These are phyloP conservation scores for Venustampulla echinocandica DNA, from an alignment of 495 filamentous ascomycete genomes.

Conservation along the genomic window DNA sequence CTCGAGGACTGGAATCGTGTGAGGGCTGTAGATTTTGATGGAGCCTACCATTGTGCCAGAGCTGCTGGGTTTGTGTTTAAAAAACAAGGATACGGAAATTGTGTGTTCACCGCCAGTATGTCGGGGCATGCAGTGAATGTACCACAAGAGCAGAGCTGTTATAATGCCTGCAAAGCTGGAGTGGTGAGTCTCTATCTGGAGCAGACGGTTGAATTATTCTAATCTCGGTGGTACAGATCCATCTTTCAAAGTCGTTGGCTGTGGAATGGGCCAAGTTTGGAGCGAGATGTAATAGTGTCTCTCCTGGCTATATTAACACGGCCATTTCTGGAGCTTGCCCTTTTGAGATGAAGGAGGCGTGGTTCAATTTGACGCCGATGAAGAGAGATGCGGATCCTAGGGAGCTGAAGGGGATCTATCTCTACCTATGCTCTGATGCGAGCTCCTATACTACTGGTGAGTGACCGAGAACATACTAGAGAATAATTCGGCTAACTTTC, in stretches of 20 bases:
- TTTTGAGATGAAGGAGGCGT: slow-evolving; percentile 57
- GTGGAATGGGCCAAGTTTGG: slow-evolving; percentile 67
- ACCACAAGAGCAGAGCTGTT: slow-evolving; percentile 65
- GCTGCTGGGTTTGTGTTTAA: slow-evolving; percentile 54
- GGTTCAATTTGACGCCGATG: slow-evolving; percentile 67
- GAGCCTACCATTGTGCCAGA: slow-evolving; percentile 58
- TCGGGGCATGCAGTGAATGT: slow-evolving; percentile 59
- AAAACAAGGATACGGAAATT: slow-evolving; percentile 45
- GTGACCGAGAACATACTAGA: too few relatives aligned
- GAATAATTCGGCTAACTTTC: too few relatives aligned
- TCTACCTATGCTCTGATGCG: slow-evolving; percentile 66
- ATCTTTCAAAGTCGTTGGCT: slow-evolving; percentile 44
- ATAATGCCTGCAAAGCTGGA: slow-evolving; percentile 65
- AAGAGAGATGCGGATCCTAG: slow-evolving; percentile 61
- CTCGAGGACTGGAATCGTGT: slow-evolving; percentile 58
- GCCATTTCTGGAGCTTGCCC: slow-evolving; percentile 65
- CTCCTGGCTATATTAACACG: slow-evolving; percentile 70
- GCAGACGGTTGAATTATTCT: slow-evolving; percentile 60
- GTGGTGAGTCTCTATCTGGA: slow-evolving; percentile 36
- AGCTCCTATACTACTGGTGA: slow-evolving; percentile 47
- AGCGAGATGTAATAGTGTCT: slow-evolving; percentile 61
- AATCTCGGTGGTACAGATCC: too few relatives aligned
- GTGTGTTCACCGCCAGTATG: slow-evolving; percentile 57
- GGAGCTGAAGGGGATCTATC: slow-evolving; percentile 75
- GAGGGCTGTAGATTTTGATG: slow-evolving; percentile 49